Base-by-base conservation (phyloP, 2,329 filamentous ascomycete species). In the Stagonosporopsis vannaccii region DNA sequence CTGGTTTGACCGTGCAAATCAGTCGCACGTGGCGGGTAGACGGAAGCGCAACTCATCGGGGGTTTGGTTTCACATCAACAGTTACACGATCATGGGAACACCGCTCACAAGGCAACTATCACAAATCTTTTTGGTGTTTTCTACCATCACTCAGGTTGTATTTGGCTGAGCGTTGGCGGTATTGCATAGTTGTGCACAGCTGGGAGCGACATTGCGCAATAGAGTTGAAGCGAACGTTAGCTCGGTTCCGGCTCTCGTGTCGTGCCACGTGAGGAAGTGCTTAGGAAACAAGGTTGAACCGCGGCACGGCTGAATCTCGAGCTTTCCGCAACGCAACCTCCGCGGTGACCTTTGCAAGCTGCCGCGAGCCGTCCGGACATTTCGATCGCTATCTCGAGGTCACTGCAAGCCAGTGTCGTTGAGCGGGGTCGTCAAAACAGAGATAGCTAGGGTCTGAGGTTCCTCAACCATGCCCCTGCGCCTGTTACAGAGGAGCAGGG, bases 21-120 rank as follows among this genome's bases (percentile, higher is more conserved):
- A 46, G 37, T 20, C 39, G 37, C 53, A 51, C 53, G 47, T 56
- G 53, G 47, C 42, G 53, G 53, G 28, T 56, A 42, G 22, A 48
- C 53, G 53, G 53, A 32, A 47, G 19, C 47, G 51, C 53, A 43
- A 42, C 53, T 51, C 53, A 46, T 32, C 36, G 20, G 28, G 47
- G 37, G 53, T 41, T 41, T 56, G 36, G 53, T 51, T 56, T 56
- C 43, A 51, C 32, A 37, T 43, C 19, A 32, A 26, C 13, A 25
- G 25, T 22, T 43, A 44, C 36, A 47, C 47, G 48, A 48, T 11
- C 30, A 23, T 28, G 53, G 23, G 41, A 42, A 25, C 22, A 37
- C 35, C 23, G 30, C 26, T 37, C 30, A 39, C 41, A 13, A 47
- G 30, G 23, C 30, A 30, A 26, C 39, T 39, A 23, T 28, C 32